Evolutionary conservation across 768 basidiomycete species (phyloP).

Genomic region (Podaxis pistillaris): DNA sequence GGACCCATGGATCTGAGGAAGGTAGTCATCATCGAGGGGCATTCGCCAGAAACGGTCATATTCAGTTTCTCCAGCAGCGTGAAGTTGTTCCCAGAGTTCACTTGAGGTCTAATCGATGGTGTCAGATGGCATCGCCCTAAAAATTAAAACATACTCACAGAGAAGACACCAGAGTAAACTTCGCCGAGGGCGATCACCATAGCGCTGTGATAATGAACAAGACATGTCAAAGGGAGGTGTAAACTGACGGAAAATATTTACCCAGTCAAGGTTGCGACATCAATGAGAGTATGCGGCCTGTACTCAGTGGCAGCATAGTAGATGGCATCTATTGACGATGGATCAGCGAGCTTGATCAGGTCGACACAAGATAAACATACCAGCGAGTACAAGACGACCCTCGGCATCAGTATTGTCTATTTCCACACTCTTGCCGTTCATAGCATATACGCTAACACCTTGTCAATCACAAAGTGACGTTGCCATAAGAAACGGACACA

Average conservation of each 20-base stretch:
- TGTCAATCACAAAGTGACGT: neutral
- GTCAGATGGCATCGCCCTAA: neutral
- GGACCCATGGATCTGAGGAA: constrained; percentile 69
- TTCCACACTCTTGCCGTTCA: constrained; percentile 87
- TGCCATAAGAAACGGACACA: constrained; percentile 18
- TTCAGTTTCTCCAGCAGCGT: constrained; percentile 67
- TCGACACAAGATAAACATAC: constrained; percentile 30
- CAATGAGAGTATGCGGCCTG: constrained; percentile 80
- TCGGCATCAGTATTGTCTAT: constrained; percentile 89
- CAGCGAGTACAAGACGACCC: constrained; percentile 73
- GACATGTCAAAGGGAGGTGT: neutral
- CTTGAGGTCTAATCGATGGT: constrained; percentile 56
- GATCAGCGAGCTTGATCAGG: neutral
- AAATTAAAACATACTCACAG: constrained; percentile 37
- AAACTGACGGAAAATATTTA: constrained; percentile 25
- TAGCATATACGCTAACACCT: constrained; percentile 63
- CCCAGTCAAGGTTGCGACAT: constrained; percentile 88
- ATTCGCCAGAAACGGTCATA: constrained; percentile 89
- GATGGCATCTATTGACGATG: constrained; percentile 60
- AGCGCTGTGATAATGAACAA: constrained; percentile 42
- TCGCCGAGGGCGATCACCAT: constrained; percentile 75
- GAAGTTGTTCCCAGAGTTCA: constrained; percentile 67
- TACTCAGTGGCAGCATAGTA: constrained; percentile 77
- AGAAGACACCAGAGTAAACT: constrained; percentile 75
- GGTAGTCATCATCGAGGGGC: constrained; percentile 83